Base-by-base conservation (phyloP, 345 rosid genomes). In the Schrenkiella parvula region DNA sequence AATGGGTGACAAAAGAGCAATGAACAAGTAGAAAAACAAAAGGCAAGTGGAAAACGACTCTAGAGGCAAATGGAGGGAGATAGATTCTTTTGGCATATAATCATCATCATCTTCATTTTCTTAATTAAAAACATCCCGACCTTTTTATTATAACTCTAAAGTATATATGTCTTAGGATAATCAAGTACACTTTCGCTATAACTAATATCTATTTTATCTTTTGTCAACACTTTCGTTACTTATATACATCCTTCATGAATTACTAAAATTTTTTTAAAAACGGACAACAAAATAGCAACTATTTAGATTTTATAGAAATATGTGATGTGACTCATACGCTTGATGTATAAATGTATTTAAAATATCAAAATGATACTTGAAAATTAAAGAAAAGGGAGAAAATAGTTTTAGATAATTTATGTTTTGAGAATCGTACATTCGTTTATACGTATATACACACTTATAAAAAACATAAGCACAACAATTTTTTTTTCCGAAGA, bases 11-110 rank as follows among this genome's bases (percentile, higher is more conserved):
- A 66, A 50, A 50, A 64, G 42, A 54, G 68, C 53, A 71, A 55
- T 70, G 70, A 64, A 56, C 61, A 47, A 67, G 61, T 74, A 74
- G 78, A 50, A 1, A 21, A 1, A 41, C 11, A 19, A 54, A 57
- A 58, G 53, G 21, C 11, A 57, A 68, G 26, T 59, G 54, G 67
- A 66, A 70, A 50, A 66, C 65, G 75, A 64, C 66, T 50, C 66
- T 76, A 57, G 54, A 73, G 4, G 75, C 75, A 69, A 61, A 46
- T 76, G 66, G 71, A 64, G 26, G 69, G 75, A 43, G 68, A 61
- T 58, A 54, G 54, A 69, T 75, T 75, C 70, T 44, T 69, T 75
- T 75, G 8, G 74, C 70, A 72, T 54, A 67, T 59, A 23, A 48
- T 23, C 50, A 47, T 23, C 39, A 35, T 69, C 35, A 61, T n/a